Evolutionary conservation across 2,329 filamentous ascomycete genomes (phyloP).

Genomic region (Colletotrichum filicis): DNA sequence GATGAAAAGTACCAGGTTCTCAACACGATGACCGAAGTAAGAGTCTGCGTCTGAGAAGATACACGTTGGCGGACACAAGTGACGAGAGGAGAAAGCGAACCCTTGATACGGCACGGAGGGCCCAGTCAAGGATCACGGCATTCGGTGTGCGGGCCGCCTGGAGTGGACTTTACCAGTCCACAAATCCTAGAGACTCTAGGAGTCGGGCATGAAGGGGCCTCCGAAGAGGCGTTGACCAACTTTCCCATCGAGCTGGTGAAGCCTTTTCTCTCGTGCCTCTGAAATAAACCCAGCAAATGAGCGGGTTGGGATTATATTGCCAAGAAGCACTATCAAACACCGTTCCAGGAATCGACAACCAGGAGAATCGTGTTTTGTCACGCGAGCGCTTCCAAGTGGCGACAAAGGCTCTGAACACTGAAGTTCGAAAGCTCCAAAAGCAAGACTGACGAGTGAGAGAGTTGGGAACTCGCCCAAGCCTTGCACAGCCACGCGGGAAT

Average conservation of each 20-base stretch:
- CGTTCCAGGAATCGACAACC: background rate
- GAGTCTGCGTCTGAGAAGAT: background rate
- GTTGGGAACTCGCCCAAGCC: conserved; percentile 9
- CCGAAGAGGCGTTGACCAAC: background rate
- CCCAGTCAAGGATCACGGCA: background rate
- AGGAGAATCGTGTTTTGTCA: conserved; percentile 11
- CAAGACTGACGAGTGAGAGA: background rate
- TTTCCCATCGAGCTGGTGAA: background rate
- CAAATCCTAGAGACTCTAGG: no score
- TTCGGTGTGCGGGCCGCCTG: background rate
- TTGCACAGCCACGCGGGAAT: conserved; percentile 30
- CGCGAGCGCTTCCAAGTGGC: conserved; percentile 24
- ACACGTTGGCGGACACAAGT: background rate
- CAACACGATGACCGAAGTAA: background rate
- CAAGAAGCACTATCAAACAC: conserved; percentile 9
- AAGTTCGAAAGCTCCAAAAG: background rate
- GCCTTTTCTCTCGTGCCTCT: background rate
- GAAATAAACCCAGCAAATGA: background rate
- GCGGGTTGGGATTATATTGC: background rate
- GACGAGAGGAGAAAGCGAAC: background rate
- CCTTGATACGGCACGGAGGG: conserved; percentile 8
- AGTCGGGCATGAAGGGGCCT: background rate
- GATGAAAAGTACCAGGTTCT: background rate
- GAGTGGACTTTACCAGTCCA: background rate
- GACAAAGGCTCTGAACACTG: background rate